phyloP scores from a whole-genome alignment of 257 asterid species.

The Solanum stenotomum region DNA sequence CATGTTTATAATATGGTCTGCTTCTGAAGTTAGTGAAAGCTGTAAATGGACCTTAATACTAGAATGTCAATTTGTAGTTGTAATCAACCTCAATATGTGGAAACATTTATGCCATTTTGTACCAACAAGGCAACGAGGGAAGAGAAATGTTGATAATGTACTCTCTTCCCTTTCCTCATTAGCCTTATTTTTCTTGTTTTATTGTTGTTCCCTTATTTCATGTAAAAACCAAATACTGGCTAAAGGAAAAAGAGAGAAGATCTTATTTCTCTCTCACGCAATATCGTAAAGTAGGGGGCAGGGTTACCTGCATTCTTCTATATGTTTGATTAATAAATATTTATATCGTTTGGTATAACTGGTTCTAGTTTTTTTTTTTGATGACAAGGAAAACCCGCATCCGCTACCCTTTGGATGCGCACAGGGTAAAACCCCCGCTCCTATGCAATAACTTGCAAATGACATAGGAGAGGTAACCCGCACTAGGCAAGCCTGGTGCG shows the following conservation, averaged over 20 bases:
- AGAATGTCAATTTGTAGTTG: not conserved
- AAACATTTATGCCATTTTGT: not conserved
- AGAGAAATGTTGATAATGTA: not conserved
- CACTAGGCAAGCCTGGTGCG: no score
- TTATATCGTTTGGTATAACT: not conserved
- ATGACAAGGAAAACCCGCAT: no score
- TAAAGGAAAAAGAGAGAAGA: not conserved
- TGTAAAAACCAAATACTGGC: not conserved
- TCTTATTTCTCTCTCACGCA: not conserved
- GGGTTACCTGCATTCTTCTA: not conserved
- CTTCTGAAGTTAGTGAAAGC: not conserved
- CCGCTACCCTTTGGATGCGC: no score
- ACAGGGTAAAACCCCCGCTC: no score
- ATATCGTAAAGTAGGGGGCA: not conserved
- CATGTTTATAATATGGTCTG: not conserved
- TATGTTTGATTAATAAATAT: not conserved
- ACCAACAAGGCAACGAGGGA: not conserved
- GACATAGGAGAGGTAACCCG: no score
- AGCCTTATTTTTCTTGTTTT: not conserved
- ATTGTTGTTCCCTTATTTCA: not conserved
- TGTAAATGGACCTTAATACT: not conserved
- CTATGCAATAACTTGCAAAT: no score
- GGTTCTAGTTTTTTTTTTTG: no score
- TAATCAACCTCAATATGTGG: not conserved
- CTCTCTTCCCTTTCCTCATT: not conserved